Evolutionary conservation across 768 basidiomycete species (phyloP), one percentile per base, ranked within the genome.

Genomic region (Rhodotorula taiwanensis): DNA sequence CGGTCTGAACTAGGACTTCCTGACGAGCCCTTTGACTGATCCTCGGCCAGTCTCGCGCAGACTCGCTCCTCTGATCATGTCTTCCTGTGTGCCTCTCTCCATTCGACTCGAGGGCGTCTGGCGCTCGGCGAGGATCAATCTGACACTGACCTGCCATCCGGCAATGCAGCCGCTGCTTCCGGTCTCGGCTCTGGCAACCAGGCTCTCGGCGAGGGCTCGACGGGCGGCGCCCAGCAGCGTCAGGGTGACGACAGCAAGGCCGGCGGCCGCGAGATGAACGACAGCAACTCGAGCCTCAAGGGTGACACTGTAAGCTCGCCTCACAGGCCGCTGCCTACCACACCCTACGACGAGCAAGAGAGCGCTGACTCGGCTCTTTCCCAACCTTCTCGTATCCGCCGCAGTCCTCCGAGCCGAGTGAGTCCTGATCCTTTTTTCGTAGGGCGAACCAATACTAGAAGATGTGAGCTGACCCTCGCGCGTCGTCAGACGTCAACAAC

Each of bases 401-500:
- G 21, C 47, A 65, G 64, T 65, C 64, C 21, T 65, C 64, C 6
- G 27, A 60, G 53, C 64, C 64, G 16, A 65, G 64, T 65, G 34
- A 42, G 54, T 39, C n/a, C 4, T 21, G 3, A 9, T 25, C 44
- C 13, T 49, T 10, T n/a, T n/a, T n/a, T n/a, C n/a, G n/a, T n/a
- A n/a, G n/a, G n/a, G n/a, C n/a, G n/a, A n/a, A n/a, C n/a, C n/a
- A n/a, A n/a, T n/a, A n/a, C n/a, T n/a, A n/a, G n/a, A n/a, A n/a
- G n/a, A n/a, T n/a, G n/a, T n/a, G n/a, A n/a, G n/a, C 34, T 27
- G 5, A 41, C 31, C 43, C 11, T 7, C 2, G 30, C 30, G 25
- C 36, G 15, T 11, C 1, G n/a, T n/a, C 55, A 66, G 65, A 66
- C 60, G 65, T 66, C 47, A 66, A 66, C 65, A 66, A 66, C 65